Evolutionary conservation across 805 yeast genomes (phyloP), one percentile per base, ranked within the genome.

Genomic region (Spathaspora hagerdaliae): DNA sequence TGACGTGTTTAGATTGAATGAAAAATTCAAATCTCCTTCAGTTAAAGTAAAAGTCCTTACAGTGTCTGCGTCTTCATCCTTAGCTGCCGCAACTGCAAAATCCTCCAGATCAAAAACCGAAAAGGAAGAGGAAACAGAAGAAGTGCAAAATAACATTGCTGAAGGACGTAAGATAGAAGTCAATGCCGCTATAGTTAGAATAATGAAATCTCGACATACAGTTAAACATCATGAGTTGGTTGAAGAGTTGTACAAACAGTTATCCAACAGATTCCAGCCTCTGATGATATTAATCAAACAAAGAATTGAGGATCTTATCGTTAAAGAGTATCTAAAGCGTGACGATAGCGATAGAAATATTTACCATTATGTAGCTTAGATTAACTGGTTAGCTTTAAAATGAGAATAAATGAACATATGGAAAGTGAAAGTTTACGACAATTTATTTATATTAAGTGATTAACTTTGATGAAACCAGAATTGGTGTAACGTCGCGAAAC

Each of bases 121-220:
- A 49, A 74, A 73, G 39, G 85, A 79, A 33, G 65, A 68, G 12
- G 87, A 82, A 52, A 63, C 76, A 9, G 65, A 67, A 13, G 74
- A 74, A 43, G 83, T 87, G 0, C 65, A 82, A 59, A 74, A 74
- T n/a, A 65, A 71, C 33, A 70, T 88, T 29, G 74, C 75, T 35
- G 83, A 78, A 52, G 81, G 88, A 5, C 73, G 96, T 46, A 74
- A 79, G 47, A 73, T 75, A 45, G 87, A 83, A 56, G 70, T 85
- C 2, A 94, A 87, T 58, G 96, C 97, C 1, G 94, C 95, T 0
- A 77, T 90, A 45, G 96, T 90, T 5, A 74, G 97, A 42, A 80
- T 84, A n/a, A 83, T 90, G 92, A 90, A 90, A 65, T 75, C 87
- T 1, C 69, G 90, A 31, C 83, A 81, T 53, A 64, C 73, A 0